Evolutionary conservation across 768 basidiomycete genomes (phyloP), one percentile per base, ranked within the genome.

Genomic region (Boletus rufocinnamomeus): DNA sequence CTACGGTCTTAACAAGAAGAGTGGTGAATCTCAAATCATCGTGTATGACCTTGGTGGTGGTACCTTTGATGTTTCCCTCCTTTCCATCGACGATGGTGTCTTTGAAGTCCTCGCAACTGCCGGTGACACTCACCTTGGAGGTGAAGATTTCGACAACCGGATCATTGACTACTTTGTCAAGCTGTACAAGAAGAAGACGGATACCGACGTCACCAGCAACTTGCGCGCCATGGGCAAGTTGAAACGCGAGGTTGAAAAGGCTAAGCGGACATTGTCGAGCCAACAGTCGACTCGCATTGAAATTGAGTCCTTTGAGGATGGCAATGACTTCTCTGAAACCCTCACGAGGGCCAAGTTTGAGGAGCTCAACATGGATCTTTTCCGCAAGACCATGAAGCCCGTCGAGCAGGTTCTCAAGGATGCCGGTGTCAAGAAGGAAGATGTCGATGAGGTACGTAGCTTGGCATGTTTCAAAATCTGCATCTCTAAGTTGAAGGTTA

Each of bases 341-440:
- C 85, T 98, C 34, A 98, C 96, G 53, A 87, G 96, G 54, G 96
- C 96, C 80, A 98, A 97, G 79, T 98, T 99, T 72, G 96, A 98
- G 76, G 95, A 98, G 75, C 83, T 98, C 64, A 97, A 96, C 86
- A 89, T 97, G 80, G 96, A 99, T 69, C 86, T 98, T 52, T 99
- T 99, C 91, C 84, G 96, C 70, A 96, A 96, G 85, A 99, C 96
- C 35, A 93, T 98, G 93, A 95, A 95, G 82, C 96, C 96, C 62
- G 96, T 98, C 61, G 95, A 98, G 76, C 96, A 98, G 76, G 96
- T 98, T 23, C 81, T 98, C 67, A 97, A 97, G 87, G 96, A 98
- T 70, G 91, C 96, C 63, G 89, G 89, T 66, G 89, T 98, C 73
- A 96, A 95, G 87, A 99, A 98, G 85, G 96, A 98, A 67, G 90